phyloP scores from a whole-genome alignment of 1,284 basidiomycete genomes.

The Trametes versicolor region DNA sequence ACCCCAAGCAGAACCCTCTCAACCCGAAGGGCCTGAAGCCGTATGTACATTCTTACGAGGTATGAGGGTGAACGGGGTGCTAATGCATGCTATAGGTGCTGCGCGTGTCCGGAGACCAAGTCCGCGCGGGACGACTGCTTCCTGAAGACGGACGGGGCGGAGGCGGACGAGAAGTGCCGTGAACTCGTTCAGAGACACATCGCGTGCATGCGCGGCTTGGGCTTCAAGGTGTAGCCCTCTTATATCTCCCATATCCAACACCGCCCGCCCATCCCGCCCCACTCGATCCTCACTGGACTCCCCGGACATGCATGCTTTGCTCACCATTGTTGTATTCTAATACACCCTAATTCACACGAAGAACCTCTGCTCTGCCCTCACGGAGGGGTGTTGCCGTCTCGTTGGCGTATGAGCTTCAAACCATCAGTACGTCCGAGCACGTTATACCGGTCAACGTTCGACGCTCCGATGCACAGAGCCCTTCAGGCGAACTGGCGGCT shows the following conservation, averaged over 20 bases:
- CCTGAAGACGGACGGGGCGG: constrained; percentile 75
- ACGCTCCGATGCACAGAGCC: too few relatives aligned
- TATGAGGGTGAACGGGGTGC: neutral
- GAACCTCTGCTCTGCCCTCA: neutral
- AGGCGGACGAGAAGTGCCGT: constrained; percentile 82
- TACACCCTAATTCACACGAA: constrained; percentile 16
- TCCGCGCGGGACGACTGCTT: constrained; percentile 93
- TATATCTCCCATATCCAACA: neutral
- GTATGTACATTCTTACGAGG: constrained; percentile 57
- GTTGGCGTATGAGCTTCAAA: too few relatives aligned
- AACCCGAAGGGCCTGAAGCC: constrained; percentile 94
- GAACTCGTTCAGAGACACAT: constrained; percentile 84
- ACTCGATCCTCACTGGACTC: neutral
- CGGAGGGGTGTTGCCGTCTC: too few relatives aligned
- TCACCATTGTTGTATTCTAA: constrained; percentile 14
- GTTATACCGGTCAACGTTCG: too few relatives aligned
- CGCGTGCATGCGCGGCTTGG: constrained; percentile 90
- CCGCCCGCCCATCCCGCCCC: neutral
- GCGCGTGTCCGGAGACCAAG: constrained; percentile 96
- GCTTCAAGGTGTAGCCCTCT: constrained; percentile 77
- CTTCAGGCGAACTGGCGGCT: too few relatives aligned
- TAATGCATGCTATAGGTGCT: constrained; percentile 70
- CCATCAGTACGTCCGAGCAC: too few relatives aligned
- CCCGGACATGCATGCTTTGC: constrained; percentile 7
- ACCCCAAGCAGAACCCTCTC: constrained; percentile 81